Evolutionary conservation across 1,139 yeast species (phyloP), one percentile per base, ranked within the genome.

Genomic region (Pichia norvegensis): DNA sequence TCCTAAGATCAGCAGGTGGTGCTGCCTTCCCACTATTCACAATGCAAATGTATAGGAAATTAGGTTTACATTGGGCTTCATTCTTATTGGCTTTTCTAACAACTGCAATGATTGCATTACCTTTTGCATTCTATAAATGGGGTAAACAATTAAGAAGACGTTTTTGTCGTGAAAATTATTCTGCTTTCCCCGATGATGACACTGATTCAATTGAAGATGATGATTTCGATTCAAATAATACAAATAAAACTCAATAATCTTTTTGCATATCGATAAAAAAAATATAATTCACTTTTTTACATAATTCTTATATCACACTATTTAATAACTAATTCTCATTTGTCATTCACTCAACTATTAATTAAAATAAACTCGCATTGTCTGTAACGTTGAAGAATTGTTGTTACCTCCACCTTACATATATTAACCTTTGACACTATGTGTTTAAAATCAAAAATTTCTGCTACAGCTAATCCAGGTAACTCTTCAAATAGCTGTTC

Each of bases 1-100:
- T 87, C 59, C 69, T 90, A 59, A 79, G 98, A 70, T 79, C 90
- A 50, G 80, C 85, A 33, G 90, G 90, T 60, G 94, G 94, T 67
- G 94, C 90, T 35, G 90, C 88, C 0, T 83, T 84, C 71, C 92
- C 94, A 39, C 67, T 85, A 50, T 85, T 85, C 58, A 76, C 81
- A n/a, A 78, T 83, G 31, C 90, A 82, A 63, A 83, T 85, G 94
- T 85, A 85, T 62, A 73, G 75, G 53, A 74, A 72, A 40, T 67
- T 85, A 55, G 94, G 94, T 4, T 70, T 81, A 41, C 81, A 81
- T 55, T 85, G 95, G 94, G 95, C 94, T 19, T 77, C 85, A 53
- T 83, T 85, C 77, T 67, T 87, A 49, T 69, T 88, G 57, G 96
- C 95, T 0, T 87, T 87, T 59, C 76, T 88, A 55, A 78, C 94